These are phyloP conservation scores for Geopyxis carbonaria DNA, from an alignment of 495 filamentous ascomycete species.

Conservation along the genomic window DNA sequence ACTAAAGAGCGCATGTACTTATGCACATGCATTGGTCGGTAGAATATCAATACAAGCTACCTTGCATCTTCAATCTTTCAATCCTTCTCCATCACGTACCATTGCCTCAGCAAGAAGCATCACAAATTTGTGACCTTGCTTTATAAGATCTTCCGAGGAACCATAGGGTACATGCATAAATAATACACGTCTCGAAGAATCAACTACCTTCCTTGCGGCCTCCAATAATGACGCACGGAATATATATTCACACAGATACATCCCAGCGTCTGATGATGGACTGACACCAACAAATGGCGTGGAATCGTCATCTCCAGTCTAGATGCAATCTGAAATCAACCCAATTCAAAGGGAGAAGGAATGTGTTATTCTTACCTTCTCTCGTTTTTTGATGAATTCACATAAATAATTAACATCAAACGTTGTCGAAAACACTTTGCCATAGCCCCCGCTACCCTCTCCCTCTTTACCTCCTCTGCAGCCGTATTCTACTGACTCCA, in stretches of 20 bases:
- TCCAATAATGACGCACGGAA: constrained; percentile 3
- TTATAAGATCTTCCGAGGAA: constrained; percentile 10
- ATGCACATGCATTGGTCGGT: neutral
- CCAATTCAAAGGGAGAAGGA: too few species aligned
- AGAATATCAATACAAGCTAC: neutral
- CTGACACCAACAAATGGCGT: too few species aligned
- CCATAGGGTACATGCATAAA: constrained; percentile 20
- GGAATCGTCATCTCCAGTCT: too few species aligned
- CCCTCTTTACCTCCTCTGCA: neutral
- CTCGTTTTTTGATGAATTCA: too few species aligned
- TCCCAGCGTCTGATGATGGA: constrained; percentile 1
- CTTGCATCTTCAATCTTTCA: constrained; percentile 1
- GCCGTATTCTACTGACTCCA: neutral
- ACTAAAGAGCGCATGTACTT: too few species aligned
- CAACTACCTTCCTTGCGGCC: too few species aligned
- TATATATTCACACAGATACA: constrained; percentile 4
- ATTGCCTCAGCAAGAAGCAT: constrained; percentile 39
- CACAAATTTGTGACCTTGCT: constrained; percentile 39
- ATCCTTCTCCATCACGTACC: constrained; percentile 17
- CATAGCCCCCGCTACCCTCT: neutral
- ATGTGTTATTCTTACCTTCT: too few species aligned
- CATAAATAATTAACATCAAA: neutral
- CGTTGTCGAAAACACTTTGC: neutral
- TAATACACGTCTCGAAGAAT: too few species aligned
- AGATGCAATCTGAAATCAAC: too few species aligned